Conservation (phyloP, 1,284 basidiomycete species). For the Cutaneotrichosporon sp. region DNA sequence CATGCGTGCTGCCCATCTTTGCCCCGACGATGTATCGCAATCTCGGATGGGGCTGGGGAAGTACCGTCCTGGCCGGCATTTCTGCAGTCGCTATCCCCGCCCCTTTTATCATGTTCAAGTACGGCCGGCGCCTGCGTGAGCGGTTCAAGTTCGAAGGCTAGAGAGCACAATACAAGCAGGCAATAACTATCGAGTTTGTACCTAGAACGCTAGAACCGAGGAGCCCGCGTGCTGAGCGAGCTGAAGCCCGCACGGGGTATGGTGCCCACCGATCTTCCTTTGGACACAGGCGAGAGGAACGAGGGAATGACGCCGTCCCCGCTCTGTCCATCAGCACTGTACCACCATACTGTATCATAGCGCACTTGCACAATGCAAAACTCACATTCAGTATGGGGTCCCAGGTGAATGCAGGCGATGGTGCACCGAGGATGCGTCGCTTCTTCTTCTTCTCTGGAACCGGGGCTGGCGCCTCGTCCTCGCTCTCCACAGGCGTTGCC, state of each 20-base stretch:
- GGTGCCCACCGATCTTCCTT: conserved; percentile 11
- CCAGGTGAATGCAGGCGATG: conserved; percentile 35
- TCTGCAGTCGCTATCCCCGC: conserved; percentile 48
- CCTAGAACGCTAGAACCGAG: not conserved
- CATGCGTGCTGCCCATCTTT: conserved; percentile 50
- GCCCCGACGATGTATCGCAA: conserved; percentile 46
- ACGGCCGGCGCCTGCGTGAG: conserved; percentile 45
- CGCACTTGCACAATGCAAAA: conserved; percentile 3
- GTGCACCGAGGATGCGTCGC: conserved; percentile 34
- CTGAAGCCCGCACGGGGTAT: conserved; percentile 36
- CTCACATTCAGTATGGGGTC: conserved; percentile 42
- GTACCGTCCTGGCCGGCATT: conserved; percentile 46
- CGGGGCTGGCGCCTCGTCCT: not conserved
- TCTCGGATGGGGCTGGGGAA: conserved; percentile 51
- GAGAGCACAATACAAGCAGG: not conserved
- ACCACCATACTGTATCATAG: too few relatives aligned
- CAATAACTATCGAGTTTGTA: too few relatives aligned
- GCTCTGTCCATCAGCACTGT: conserved; percentile 27
- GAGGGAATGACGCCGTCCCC: conserved; percentile 45
- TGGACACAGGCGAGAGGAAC: conserved; percentile 32
- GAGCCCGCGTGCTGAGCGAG: not conserved
- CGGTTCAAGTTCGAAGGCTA: conserved; percentile 35
- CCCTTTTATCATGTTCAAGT: conserved; percentile 48
- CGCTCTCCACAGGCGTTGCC: not conserved
- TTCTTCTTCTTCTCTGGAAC: conserved; percentile 25